Conservation (phyloP, 805 yeast genomes). For the Diddensiella transvaalensis region DNA sequence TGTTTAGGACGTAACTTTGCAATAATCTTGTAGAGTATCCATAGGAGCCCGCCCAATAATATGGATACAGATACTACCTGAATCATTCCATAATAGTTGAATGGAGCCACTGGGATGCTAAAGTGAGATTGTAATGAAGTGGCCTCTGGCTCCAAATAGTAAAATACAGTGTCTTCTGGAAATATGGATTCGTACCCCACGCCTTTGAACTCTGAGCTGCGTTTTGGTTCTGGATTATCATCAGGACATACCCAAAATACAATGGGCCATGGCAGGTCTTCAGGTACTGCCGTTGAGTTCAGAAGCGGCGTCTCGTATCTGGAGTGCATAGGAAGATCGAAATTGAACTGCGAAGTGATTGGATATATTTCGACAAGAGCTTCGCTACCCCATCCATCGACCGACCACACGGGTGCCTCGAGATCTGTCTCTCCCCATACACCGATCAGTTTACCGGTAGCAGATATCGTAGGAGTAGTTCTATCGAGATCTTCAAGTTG, state of each 20-base stretch:
- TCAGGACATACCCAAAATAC: slow-evolving; percentile 52
- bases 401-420: slow-evolving; percentile 52
- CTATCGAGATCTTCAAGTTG: slow-evolving; percentile 42
- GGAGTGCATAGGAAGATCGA: slow-evolving; percentile 47
- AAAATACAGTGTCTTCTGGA: slow-evolving; percentile 44
- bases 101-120: slow-evolving; percentile 44
- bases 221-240: slow-evolving; percentile 30
- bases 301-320: slow-evolving; percentile 45
- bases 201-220: slow-evolving; percentile 21
- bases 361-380: slow-evolving; percentile 39
- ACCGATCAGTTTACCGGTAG: slow-evolving; percentile 34
- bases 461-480: slow-evolving; percentile 23
- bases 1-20: slow-evolving; percentile 4
- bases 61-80: slow-evolving; percentile 37
- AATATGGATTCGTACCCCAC: slow-evolving; percentile 47
- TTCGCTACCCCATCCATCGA: slow-evolving; percentile 45
- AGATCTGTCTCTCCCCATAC: slow-evolving; percentile 56
- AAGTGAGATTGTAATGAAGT: slow-evolving; percentile 25
- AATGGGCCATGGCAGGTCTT: slow-evolving; percentile 37
- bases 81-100: slow-evolving; percentile 30
- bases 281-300: slow-evolving; percentile 21
- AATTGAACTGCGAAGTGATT: slow-evolving; percentile 22
- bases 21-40: slow-evolving; percentile 28
- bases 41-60: slow-evolving; percentile 36
- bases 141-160: slow-evolving; percentile 31